phyloP scores from a whole-genome alignment of 768 basidiomycete genomes.

The Lentinula raphanica region DNA sequence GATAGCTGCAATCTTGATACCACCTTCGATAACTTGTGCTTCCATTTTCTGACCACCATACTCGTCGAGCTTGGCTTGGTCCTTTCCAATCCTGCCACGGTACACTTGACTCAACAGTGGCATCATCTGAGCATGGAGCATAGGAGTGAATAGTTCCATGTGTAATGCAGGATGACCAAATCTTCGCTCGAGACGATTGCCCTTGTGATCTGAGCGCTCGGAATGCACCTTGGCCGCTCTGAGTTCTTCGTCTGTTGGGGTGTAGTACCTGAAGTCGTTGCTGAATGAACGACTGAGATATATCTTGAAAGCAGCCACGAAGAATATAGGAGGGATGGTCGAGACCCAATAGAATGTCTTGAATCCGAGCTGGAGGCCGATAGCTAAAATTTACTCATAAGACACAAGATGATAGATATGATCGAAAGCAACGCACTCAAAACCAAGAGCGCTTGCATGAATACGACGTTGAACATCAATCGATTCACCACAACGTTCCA shows the following conservation, averaged over 20 bases:
- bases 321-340: conserved; percentile 80
- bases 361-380: conserved; percentile 76
- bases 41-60: conserved; percentile 76
- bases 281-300: conserved; percentile 70
- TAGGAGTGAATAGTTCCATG: conserved; percentile 80
- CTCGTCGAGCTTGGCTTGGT: conserved; percentile 65
- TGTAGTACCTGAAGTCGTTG: conserved; percentile 72
- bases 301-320: conserved; percentile 78
- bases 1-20: conserved; percentile 79
- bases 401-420: conserved; percentile 8
- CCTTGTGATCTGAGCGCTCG: conserved; percentile 63
- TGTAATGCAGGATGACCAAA: conserved; percentile 95
- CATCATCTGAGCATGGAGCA: conserved; percentile 85
- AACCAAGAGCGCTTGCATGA: conserved; percentile 86
- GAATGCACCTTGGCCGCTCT: conserved; percentile 71
- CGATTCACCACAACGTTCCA: conserved; percentile 96
- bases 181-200: conserved; percentile 77
- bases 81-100: conserved; percentile 59
- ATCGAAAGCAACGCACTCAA: conserved; percentile 59
- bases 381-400: conserved; percentile 42
- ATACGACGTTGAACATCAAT: conserved; percentile 64
- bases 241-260: conserved; percentile 77
- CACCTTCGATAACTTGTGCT: conserved; percentile 69
- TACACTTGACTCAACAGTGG: conserved; percentile 72
- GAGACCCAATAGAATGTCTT: conserved; percentile 75